Base-by-base conservation (phyloP, 495 filamentous ascomycete genomes). In the Penicillium egyptiacum region DNA sequence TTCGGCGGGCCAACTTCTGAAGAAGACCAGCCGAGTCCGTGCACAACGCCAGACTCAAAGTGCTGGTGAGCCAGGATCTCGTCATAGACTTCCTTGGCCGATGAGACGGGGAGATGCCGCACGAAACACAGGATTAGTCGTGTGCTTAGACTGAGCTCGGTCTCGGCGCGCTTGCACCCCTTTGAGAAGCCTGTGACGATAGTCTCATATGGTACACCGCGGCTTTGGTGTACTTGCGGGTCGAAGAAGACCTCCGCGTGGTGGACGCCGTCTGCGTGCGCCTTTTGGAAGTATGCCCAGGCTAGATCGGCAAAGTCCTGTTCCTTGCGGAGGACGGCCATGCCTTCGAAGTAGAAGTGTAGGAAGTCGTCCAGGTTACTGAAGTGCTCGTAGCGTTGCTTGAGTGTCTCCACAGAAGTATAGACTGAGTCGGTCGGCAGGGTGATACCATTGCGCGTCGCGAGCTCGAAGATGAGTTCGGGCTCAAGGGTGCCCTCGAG, bases 211-310 rank as follows among this genome's bases (percentile, higher is more conserved):
- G 74, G n/a, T 9, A 93, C 68, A 14, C 83, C 83, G 22, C 88
- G 80, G n/a, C 67, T 64, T 14, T 79, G 75, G 66, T 93, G 88
- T 4, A 86, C 86, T 61, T 92, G 88, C 8, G 88, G 88, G 66
- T 91, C 88, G 73, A 91, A 91, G 73, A 90, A 91, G 50, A 90
- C 80, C 61, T 93, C 89, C 3, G 87, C 87, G 58, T 92, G 88
- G 35, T 83, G 77, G 8, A 91, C 86, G 49, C 83, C 83, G 60
- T 88, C 83, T 0, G 72, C 64, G 51, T 86, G 77, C 1, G 87
- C 88, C 48, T 78, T 82, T 39, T 74, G 51, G 70, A 91, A 88
- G 70, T 91, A 92, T 31, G 80, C 76, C 78, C 84, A 91, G 20
- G 88, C 87, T 1, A 93, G 75, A n/a, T 80, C 79, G 61, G 90